These are phyloP conservation scores for Penicillium sp. DNA, from an alignment of 2,329 filamentous ascomycete genomes.

Conservation along the genomic window DNA sequence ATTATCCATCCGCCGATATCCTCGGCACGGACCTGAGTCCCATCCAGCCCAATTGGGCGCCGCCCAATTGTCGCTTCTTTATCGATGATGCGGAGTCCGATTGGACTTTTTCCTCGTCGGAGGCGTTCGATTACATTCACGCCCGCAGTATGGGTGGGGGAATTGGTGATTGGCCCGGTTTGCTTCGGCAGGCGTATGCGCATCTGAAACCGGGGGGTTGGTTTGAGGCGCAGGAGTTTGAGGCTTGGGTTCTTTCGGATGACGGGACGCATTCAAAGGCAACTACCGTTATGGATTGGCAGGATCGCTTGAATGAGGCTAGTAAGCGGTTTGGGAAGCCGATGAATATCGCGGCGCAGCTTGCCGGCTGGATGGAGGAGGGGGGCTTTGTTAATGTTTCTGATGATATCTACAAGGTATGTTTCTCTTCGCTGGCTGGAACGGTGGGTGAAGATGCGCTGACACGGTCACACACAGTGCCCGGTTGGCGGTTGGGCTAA, in stretches of 20 bases:
- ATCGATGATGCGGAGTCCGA: constrained; percentile 45
- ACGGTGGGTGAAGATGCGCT: constrained; percentile 1
- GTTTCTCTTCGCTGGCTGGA: background rate
- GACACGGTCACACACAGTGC: constrained; percentile 24
- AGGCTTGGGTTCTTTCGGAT: constrained; percentile 28
- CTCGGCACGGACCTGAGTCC: constrained; percentile 37
- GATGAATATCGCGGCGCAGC: constrained; percentile 33
- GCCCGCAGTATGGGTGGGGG: constrained; percentile 37
- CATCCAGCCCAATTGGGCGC: constrained; percentile 42
- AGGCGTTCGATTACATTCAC: constrained; percentile 43
- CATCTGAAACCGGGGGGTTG: constrained; percentile 38
- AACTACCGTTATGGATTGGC: constrained; percentile 28
- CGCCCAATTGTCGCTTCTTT: constrained; percentile 52
- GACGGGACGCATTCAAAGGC: constrained; percentile 32
- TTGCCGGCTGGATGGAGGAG: constrained; percentile 29
- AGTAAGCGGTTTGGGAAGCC: constrained; percentile 35
- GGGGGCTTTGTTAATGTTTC: constrained; percentile 34
- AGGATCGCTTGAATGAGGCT: constrained; percentile 28
- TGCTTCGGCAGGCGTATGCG: constrained; percentile 31
- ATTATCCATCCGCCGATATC: constrained; percentile 36
- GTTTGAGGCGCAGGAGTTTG: constrained; percentile 38
- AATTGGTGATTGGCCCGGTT: constrained; percentile 35
- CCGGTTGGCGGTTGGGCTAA: constrained; percentile 38
- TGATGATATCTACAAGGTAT: constrained; percentile 38
- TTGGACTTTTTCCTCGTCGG: constrained; percentile 39